Percentiles rank a stretch among this genome's conserved stretches.
phyloP scores from a whole-genome alignment of 2,329 filamentous ascomycete species.

The Catunica adiposa region DNA sequence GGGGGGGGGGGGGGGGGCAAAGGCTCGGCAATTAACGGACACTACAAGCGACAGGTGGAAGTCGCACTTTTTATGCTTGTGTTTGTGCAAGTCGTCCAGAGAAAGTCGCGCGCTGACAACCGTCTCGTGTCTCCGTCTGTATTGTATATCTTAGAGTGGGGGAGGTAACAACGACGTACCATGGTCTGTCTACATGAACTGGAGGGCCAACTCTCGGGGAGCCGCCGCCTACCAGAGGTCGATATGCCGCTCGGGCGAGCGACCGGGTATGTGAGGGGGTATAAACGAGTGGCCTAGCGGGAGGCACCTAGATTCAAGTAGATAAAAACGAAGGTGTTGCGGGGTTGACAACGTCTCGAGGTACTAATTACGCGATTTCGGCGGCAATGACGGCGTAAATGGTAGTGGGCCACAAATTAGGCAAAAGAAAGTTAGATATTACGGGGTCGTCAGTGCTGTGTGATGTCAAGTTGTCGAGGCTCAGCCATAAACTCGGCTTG shows the following conservation, averaged over 20 bases:
- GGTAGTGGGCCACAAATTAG: no score
- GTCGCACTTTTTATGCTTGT: not conserved
- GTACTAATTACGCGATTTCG: no score
- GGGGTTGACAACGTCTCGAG: no score
- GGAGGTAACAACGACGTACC: constrained; percentile 10
- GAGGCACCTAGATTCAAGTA: not conserved
- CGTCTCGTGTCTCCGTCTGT: not conserved
- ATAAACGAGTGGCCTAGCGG: not conserved
- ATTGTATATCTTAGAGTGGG: no score
- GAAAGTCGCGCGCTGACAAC: not conserved
- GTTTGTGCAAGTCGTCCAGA: not conserved
- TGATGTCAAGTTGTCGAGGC: no score
- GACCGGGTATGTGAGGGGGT: not conserved
- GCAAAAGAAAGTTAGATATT: no score
- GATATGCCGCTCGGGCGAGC: not conserved
- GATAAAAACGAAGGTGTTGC: no score
- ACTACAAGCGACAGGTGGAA: no score
- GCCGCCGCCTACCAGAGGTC: constrained; percentile 6
- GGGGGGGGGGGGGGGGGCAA: not conserved
- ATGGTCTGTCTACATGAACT: constrained; percentile 12
- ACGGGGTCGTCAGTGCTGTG: no score
- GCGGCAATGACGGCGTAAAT: not conserved
- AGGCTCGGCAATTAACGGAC: not conserved
- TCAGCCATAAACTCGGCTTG: no score
- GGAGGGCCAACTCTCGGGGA: constrained; percentile 14